Evolutionary conservation across 495 filamentous ascomycete species (phyloP), one percentile per base, ranked within the genome.

Genomic region (Penicillium ucsense): DNA sequence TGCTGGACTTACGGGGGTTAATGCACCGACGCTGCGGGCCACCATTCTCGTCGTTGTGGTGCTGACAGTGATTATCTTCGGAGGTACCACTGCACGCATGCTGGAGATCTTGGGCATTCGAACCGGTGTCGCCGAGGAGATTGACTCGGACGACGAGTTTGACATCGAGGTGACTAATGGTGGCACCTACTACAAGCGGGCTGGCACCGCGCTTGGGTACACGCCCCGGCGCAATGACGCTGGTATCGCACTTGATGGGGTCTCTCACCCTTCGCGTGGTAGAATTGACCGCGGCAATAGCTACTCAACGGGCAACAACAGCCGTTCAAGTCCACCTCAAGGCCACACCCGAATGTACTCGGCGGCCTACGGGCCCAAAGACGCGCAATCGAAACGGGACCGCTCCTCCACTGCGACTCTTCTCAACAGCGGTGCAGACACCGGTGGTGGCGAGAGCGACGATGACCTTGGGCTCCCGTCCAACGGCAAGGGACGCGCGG

Each of bases 11-110:
- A 60, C 64, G 3, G 92, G 88, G 32, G 74, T 76, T 28, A 92
- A 95, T 55, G 82, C 78, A 6, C 84, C 81, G 38, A 81, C 85
- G 3, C 69, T 98, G 32, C 82, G 85, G 50, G 91, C 91, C 4
- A 98, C 92, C 0, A 90, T 98, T 10, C 77, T 98, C 4, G 92
- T 98, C 3, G 94, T 97, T 3, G 92, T 98, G 6, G 91, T 98
- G 51, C 74, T 98, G 36, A 97, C 92, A 1, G 92, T 98, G 49
- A 97, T 98, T 58, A 95, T 98, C 38, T 98, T 98, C 57, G 92
- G 92, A 36, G 94, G 92, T 35, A 98, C 94, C 20, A 98, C 92
- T 2, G 88, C 92, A n/a, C 84, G 94, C 41, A 97, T 98, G 92
- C 72, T 98, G 30, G 92, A 98, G 63, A 98, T 98, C 48, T 67